Percentiles rank a stretch among this genome's conserved stretches.
phyloP scores from a whole-genome alignment of 202 grass and related monocot genomes.

The Setaria viridis region DNA sequence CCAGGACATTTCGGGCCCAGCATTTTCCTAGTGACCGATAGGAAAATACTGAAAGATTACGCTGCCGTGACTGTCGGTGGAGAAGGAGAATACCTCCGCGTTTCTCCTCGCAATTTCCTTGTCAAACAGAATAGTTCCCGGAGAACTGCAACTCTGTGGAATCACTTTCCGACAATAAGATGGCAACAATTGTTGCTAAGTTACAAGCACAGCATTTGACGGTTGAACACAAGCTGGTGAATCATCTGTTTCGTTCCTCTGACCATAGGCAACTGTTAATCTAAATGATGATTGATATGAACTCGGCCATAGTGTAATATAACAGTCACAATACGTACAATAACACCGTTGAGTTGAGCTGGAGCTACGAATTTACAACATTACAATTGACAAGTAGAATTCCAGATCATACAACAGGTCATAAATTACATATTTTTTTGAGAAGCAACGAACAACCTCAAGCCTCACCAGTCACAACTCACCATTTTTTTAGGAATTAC shows the following conservation, averaged over 20 bases:
- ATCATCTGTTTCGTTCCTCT: background rate
- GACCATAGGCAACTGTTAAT: background rate
- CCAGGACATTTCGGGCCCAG: slow-evolving; percentile 5
- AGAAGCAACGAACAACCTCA: slow-evolving; percentile 23
- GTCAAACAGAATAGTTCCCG: no score
- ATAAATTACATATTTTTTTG: background rate
- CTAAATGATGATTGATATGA: background rate
- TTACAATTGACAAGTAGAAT: background rate
- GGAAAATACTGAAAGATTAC: background rate
- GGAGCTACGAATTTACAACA: slow-evolving; percentile 9
- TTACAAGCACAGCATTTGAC: no score
- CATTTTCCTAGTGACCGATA: no score
- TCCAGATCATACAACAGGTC: slow-evolving; percentile 10
- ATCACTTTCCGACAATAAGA: no score
- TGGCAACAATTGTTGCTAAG: no score
- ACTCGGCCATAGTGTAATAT: background rate
- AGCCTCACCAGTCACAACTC: slow-evolving; percentile 22
- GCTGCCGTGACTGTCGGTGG: background rate
- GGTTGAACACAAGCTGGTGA: no score
- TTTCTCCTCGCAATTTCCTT: no score
- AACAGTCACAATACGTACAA: slow-evolving; percentile 5
- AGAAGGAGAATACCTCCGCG: background rate
- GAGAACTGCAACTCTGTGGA: no score
- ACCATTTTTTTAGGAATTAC: slow-evolving; percentile 2
- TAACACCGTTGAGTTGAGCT: background rate